Percentiles rank a stretch among this genome's conserved stretches.
phyloP scores from a whole-genome alignment of 2,329 filamentous ascomycete species.

The Phialemonium atrogriseum region DNA sequence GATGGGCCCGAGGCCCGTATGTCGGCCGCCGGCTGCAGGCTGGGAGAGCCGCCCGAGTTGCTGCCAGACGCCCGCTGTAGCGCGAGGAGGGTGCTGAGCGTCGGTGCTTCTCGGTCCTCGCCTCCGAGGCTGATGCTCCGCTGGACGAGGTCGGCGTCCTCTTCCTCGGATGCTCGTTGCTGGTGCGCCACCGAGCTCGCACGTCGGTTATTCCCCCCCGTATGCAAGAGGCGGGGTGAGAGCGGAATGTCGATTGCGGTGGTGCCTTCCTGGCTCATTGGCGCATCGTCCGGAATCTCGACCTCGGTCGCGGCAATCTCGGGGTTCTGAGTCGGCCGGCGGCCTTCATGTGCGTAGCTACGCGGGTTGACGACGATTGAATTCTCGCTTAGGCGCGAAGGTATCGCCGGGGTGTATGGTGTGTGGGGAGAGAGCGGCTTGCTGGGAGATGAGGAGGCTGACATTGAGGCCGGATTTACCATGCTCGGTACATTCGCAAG shows the following conservation, averaged over 20 bases:
- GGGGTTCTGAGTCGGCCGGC: slow-evolving; percentile 16
- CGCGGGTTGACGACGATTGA: slow-evolving; percentile 64
- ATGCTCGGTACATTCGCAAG: slow-evolving; percentile 56
- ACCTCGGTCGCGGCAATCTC: slow-evolving; percentile 16
- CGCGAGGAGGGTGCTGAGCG: slow-evolving; percentile 54
- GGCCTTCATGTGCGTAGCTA: slow-evolving; percentile 18
- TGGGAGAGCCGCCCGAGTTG: slow-evolving; percentile 20
- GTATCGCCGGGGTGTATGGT: slow-evolving; percentile 87
- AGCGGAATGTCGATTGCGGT: slow-evolving; percentile 67
- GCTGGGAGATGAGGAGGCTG: slow-evolving; percentile 79
- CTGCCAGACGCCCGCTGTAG: slow-evolving; percentile 28
- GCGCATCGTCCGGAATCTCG: slow-evolving; percentile 24
- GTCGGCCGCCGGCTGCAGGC: slow-evolving; percentile 33
- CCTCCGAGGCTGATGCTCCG: slow-evolving; percentile 61
- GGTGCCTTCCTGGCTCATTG: slow-evolving; percentile 40
- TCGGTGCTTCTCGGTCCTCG: slow-evolving; percentile 55
- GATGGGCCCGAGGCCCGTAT: slow-evolving; percentile 30
- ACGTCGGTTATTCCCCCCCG: slow-evolving; percentile 46
- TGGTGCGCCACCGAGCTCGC: slow-evolving; percentile 63
- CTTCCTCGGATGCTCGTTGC: slow-evolving; percentile 51
- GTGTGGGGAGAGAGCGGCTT: slow-evolving; percentile 87
- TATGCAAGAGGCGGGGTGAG: slow-evolving; percentile 51
- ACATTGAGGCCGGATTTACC: slow-evolving; percentile 65
- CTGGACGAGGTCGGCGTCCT: slow-evolving; percentile 55
- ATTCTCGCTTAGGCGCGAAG: slow-evolving; percentile 86